A percentile compares a stretch with the other conserved stretches of the same genome.
Evolutionary conservation across 2,329 filamentous ascomycete genomes (phyloP).

Genomic region (Pseudocercospora macadamiae): DNA sequence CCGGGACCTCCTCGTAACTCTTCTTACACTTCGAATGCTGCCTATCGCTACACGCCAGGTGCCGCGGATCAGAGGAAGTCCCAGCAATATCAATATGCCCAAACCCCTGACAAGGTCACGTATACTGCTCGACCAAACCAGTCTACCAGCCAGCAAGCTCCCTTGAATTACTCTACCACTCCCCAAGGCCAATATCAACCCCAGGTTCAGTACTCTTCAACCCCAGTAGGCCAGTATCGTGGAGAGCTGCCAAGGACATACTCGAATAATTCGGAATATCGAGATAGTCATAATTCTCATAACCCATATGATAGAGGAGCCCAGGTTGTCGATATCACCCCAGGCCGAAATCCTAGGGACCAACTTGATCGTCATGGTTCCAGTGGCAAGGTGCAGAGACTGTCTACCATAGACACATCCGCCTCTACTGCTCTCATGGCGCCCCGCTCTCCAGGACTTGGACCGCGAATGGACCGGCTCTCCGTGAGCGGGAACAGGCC

Average conservation of each 20-base stretch:
- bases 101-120: constrained; percentile 44
- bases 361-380: constrained; percentile 25
- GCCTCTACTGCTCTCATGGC: constrained; percentile 28
- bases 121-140: constrained; percentile 45
- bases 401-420: constrained; percentile 21
- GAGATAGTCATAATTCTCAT: constrained; percentile 12
- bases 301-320: constrained; percentile 15
- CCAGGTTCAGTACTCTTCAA: constrained; percentile 21
- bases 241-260: constrained; percentile 28
- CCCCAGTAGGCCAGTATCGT: constrained; percentile 20
- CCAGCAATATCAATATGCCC: constrained; percentile 42
- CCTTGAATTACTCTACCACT: constrained; percentile 16
- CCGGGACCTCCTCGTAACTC: constrained; percentile 22
- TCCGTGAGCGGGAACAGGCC: constrained; percentile 52
- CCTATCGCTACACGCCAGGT: constrained; percentile 28
- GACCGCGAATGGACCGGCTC: constrained; percentile 49
- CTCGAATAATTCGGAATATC: constrained; percentile 29
- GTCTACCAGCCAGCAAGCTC: constrained; percentile 1
- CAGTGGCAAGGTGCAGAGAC: constrained; percentile 23
- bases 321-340: constrained; percentile 48
- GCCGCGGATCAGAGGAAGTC: constrained; percentile 29
- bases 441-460: constrained; percentile 40
- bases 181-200: constrained; percentile 23
- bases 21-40: constrained; percentile 25
- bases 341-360: constrained; percentile 27